Base-by-base conservation (phyloP, 352 stramenopile genomes). In the Globisporangium irregulare region DNA sequence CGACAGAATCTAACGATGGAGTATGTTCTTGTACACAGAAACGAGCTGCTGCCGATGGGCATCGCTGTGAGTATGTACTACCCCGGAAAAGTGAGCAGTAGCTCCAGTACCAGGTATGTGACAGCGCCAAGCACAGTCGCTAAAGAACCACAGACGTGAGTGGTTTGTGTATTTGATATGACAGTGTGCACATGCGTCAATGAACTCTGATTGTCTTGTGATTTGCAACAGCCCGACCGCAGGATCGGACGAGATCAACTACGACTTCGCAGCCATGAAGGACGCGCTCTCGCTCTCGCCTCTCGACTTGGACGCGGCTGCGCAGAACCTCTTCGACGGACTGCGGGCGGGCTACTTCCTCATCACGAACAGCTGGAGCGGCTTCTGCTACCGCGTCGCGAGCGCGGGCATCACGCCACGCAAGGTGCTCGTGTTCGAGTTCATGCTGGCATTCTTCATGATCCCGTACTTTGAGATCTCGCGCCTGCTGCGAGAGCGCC, bases 1-100 rank as follows among this genome's bases (percentile, higher is more conserved):
- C 14, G 14, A 46, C 36, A 15, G 46, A 55, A 55, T n/a, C n/a
- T 55, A 25, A 15, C n/a, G n/a, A 25, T 27, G 15, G 20, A 27
- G 20, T 22, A 27, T 29, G 20, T 10, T 22, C 15, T 6, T 15
- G n/a, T 59, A 7, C 4, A 14, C 14, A 58, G 66, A 24, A 70
- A 70, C 25, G 65, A 70, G 36, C 36, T 66, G 4, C n/a, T 62
- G 5, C 29, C 46, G 7, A 25, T 46, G n/a, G 32, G 20, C 14
- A 66, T 70, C 25, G 22, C 32, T n/a, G 65, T 70, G 58, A 70
- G 58, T 32, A 70, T 70, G 57, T 66, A 38, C 50, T 70, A 70
- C 58, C 46, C 46, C 1, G 65, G 65, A 4, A 48, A 6, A 29
- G 46, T 70, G 57, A 36, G 12, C 57, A 12, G 7, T 3, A 58